Evolutionary conservation across 2,329 filamentous ascomycete species (phyloP), one percentile per base, ranked within the genome.

Genomic region (Colletotrichum sp.): DNA sequence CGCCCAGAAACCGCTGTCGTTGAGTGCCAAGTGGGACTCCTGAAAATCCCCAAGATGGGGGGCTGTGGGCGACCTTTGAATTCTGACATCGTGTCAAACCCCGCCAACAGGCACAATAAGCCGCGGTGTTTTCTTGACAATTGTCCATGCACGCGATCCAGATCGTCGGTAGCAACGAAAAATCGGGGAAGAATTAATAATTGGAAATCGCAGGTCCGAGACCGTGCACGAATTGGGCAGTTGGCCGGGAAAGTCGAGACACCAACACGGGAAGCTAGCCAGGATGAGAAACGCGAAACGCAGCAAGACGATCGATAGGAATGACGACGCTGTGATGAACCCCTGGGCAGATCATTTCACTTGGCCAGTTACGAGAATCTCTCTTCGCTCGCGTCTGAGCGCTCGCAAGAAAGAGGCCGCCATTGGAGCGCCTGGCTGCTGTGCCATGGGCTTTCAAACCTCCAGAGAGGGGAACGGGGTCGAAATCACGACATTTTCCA

Each of bases 11-110:
- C 34, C 60, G 61, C 44, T 28, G 61, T 72, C 30, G 71, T 71
- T 65, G 22, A 74, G 48, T 60, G 67, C 71, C 68, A 72, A 74
- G 72, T 67, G 68, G 61, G 60, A 74, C 72, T 74, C 68, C 59
- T 71, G 59, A 30, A 67, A 72, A 65, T 68, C 44, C 66, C 27
- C 71, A 27, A 15, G 19, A 63, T 36, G 57, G 66, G 39, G 59
- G 28, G 44, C 44, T 32, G 27, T 36, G 13, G 19, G n/a, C 30
- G 15, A 28, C 11, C 63, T 55, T 27, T 11, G 27, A 36, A 22
- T 39, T 19, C 15, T 25, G 48, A 59, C n/a, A 36, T 39, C 48
- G 28, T 30, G 30, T 36, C 48, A 27, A 36, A 36, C 28, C 27
- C 44, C 30, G 48, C 13, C 28, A 57, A 59, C 5, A 32, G 19